Evolutionary conservation across 495 filamentous ascomycete species (phyloP).

Genomic region (Podospora pseudopauciseta): DNA sequence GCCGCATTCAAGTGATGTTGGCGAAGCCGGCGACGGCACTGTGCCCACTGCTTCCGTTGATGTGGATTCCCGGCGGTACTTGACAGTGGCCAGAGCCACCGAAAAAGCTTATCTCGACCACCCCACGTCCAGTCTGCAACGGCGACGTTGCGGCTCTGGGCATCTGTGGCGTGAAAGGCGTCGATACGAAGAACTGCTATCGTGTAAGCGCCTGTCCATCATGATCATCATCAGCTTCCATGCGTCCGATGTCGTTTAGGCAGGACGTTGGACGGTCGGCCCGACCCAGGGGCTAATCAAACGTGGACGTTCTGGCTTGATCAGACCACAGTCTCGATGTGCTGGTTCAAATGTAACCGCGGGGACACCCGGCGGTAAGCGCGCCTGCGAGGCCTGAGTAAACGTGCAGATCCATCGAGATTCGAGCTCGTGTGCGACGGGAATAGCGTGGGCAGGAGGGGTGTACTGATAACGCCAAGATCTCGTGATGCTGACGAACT

Average conservation of each 20-base stretch:
- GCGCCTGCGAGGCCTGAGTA: background rate
- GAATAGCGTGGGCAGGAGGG: background rate
- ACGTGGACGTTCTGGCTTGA: background rate
- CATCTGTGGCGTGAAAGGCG: background rate
- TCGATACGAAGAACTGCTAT: background rate
- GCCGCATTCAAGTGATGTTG: background rate
- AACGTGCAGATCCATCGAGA: background rate
- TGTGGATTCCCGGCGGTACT: background rate
- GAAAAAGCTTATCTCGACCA: conserved; percentile 3
- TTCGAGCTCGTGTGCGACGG: background rate
- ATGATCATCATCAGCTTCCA: background rate
- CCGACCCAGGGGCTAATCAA: background rate
- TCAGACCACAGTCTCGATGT: background rate
- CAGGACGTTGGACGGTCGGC: background rate
- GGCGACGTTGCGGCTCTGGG: background rate
- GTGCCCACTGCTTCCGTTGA: background rate
- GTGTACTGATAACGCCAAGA: background rate
- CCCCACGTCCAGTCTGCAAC: background rate
- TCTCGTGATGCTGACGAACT: background rate
- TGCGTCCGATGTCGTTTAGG: background rate
- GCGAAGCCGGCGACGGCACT: conserved; percentile 1
- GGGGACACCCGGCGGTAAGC: background rate
- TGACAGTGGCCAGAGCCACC: background rate
- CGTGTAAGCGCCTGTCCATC: background rate
- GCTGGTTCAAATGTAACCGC: background rate